Conservation (phyloP, 2,329 filamentous ascomycete genomes). For the Sarocladium oryzae region DNA sequence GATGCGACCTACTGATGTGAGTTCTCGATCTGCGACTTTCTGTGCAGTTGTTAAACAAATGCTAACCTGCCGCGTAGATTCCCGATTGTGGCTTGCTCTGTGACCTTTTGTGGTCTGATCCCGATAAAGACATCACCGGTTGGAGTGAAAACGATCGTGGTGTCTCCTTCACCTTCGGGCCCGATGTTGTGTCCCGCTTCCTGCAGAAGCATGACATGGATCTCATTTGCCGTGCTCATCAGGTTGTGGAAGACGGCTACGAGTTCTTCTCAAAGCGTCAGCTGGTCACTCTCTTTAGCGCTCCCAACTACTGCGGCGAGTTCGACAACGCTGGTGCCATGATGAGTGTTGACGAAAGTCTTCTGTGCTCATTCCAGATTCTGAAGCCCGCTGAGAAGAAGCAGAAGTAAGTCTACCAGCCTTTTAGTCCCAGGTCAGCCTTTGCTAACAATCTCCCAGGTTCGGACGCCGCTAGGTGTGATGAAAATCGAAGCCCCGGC, state of each 20-base stretch:
- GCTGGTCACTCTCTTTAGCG: constrained; percentile 94
- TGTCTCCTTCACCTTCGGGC: constrained; percentile 97
- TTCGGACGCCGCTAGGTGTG: constrained; percentile 79
- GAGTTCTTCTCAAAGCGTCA: constrained; percentile 99
- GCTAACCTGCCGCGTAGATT: constrained; percentile 56
- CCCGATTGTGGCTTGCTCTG: constrained; percentile 96
- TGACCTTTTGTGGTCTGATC: constrained; percentile 97
- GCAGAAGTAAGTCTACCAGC: constrained; percentile 91
- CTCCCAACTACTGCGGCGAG: constrained; percentile 98
- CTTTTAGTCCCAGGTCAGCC: constrained; percentile 19
- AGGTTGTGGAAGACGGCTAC: constrained; percentile 98
- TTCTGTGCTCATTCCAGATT: constrained; percentile 99
- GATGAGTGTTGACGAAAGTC: constrained; percentile 99
- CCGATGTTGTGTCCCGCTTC: constrained; percentile 95
- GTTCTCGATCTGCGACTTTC: constrained; percentile 34
- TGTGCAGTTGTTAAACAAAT: background rate
- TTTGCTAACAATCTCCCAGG: constrained; percentile 68
- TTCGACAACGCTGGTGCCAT: constrained; percentile 99
- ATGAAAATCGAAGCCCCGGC: constrained; percentile 2
- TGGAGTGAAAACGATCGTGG: constrained; percentile 99
- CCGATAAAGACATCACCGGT: constrained; percentile 97
- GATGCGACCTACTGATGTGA: constrained; percentile 97
- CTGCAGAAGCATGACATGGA: constrained; percentile 99
- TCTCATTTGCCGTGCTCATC: constrained; percentile 95
- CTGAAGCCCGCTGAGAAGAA: constrained; percentile 99